phyloP scores from a whole-genome alignment of 768 basidiomycete species.

The Hortiboletus campestris region DNA sequence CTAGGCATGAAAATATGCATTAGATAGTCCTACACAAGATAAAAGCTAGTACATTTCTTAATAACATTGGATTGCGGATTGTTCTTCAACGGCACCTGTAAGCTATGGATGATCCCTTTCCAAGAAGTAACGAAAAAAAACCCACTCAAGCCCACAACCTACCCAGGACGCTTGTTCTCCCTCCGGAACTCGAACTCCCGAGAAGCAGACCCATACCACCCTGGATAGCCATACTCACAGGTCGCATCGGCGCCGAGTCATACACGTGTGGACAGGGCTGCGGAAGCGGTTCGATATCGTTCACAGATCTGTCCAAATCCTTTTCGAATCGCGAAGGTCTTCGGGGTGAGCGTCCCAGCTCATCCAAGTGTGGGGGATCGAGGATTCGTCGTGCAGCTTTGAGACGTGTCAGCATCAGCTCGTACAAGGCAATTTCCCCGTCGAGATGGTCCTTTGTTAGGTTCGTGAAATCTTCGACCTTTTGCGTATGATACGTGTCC shows the following conservation, averaged over 20 bases:
- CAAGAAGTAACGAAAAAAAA: neutral
- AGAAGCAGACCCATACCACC: constrained; percentile 67
- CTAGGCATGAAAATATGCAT: neutral
- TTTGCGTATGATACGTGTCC: constrained; percentile 74
- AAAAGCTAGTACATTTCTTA: neutral
- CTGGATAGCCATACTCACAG: constrained; percentile 72
- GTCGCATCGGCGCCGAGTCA: constrained; percentile 71
- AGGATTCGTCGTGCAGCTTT: constrained; percentile 54
- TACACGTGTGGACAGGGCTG: constrained; percentile 81
- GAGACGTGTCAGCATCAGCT: constrained; percentile 65
- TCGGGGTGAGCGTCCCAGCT: constrained; percentile 49
- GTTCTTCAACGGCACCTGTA: neutral
- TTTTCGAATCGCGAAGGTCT: constrained; percentile 75
- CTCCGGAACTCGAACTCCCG: constrained; percentile 33
- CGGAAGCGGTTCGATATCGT: constrained; percentile 44
- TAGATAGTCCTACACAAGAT: neutral
- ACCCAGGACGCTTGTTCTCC: constrained; percentile 56
- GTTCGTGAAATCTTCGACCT: constrained; percentile 62
- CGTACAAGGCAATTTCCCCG: constrained; percentile 72
- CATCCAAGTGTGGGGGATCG: constrained; percentile 46
- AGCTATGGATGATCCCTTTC: neutral
- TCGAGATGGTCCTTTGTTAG: constrained; percentile 70
- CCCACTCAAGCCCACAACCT: constrained; percentile 48
- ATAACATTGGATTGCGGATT: neutral
- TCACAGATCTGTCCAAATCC: constrained; percentile 58